Percentiles rank a stretch among this genome's conserved stretches.
Conservation (phyloP, 768 basidiomycete species). For the Tricholoma matsutake region DNA sequence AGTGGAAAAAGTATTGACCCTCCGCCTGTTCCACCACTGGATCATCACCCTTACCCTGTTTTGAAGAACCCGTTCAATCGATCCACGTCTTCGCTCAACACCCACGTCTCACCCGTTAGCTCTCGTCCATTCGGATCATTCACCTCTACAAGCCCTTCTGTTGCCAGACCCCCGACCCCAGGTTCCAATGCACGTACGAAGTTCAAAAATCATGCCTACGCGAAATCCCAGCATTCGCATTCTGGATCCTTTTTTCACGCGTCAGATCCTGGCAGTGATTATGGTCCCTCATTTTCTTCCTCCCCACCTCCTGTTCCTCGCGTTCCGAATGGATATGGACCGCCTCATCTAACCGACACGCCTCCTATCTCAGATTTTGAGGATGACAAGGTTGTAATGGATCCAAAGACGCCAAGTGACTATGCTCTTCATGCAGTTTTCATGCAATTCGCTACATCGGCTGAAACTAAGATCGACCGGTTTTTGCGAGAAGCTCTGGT, state of each 20-base stretch:
- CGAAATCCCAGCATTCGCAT: conserved; percentile 77
- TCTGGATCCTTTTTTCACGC: conserved; percentile 69
- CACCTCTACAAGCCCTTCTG: conserved; percentile 47
- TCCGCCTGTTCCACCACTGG: conserved; percentile 74
- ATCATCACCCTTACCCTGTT: conserved; percentile 64
- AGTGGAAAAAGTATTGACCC: conserved; percentile 57
- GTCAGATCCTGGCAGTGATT: conserved; percentile 73
- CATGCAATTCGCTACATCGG: conserved; percentile 77
- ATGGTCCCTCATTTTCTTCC: conserved; percentile 49
- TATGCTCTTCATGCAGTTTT: conserved; percentile 88
- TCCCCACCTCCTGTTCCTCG: conserved; percentile 81
- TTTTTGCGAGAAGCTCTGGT: conserved; percentile 72
- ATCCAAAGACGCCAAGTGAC: conserved; percentile 82
- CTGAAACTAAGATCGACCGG: conserved; percentile 75
- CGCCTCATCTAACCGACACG: conserved; percentile 47
- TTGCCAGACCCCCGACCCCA: conserved; percentile 60
- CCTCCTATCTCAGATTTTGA: conserved; percentile 50
- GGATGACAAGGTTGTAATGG: conserved; percentile 65
- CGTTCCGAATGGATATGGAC: conserved; percentile 60
- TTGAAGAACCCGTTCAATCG: conserved; percentile 82
- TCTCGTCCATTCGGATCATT: conserved; percentile 33
- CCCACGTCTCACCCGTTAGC: conserved; percentile 36
- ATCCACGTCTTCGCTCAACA: conserved; percentile 69
- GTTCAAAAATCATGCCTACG: conserved; percentile 53
- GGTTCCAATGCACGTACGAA: conserved; percentile 44